These are phyloP conservation scores for Geranomyces michiganensis DNA, from an alignment of 192 early-diverging fungal species.

Conservation along the genomic window DNA sequence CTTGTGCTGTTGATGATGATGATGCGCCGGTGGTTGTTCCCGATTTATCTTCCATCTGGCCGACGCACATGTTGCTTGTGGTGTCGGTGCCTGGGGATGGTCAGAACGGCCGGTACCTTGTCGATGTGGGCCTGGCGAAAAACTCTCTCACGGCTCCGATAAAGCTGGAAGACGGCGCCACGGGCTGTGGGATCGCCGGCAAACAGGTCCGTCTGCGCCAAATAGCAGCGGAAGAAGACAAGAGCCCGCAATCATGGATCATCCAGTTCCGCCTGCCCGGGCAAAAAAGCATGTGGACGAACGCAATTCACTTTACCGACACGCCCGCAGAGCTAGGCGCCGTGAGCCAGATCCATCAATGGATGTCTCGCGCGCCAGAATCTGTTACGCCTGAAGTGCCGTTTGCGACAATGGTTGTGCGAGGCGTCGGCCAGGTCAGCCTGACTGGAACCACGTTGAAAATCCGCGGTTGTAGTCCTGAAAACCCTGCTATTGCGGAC, in stretches of 20 bases:
- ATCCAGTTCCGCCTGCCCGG: not conserved
- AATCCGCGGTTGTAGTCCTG: not conserved
- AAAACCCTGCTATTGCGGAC: not conserved
- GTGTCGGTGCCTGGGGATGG: not conserved
- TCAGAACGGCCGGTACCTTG: not conserved
- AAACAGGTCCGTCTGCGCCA: constrained; percentile 2
- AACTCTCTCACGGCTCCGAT: constrained; percentile 7
- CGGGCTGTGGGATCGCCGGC: not conserved
- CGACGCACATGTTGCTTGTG: constrained; percentile 3
- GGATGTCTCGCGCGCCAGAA: constrained; percentile 7
- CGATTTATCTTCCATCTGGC: constrained; percentile 1
- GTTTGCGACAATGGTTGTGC: constrained; percentile 4
- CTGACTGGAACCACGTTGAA: not conserved
- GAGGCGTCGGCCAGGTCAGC: constrained; percentile 2
- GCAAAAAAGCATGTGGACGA: not conserved
- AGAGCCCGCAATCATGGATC: not conserved
- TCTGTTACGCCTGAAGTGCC: constrained; percentile 6
- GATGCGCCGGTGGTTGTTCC: not conserved
- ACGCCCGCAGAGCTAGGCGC: not conserved
- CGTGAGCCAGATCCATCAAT: constrained; percentile 6
- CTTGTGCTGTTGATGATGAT: not conserved
- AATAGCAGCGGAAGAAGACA: not conserved
- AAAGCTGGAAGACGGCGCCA: not conserved
- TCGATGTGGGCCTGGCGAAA: constrained; percentile 5
- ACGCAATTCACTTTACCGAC: not conserved